Evolutionary conservation across 495 filamentous ascomycete genomes (phyloP), one percentile per base, ranked within the genome.

Genomic region (Annulohypoxylon stygium): DNA sequence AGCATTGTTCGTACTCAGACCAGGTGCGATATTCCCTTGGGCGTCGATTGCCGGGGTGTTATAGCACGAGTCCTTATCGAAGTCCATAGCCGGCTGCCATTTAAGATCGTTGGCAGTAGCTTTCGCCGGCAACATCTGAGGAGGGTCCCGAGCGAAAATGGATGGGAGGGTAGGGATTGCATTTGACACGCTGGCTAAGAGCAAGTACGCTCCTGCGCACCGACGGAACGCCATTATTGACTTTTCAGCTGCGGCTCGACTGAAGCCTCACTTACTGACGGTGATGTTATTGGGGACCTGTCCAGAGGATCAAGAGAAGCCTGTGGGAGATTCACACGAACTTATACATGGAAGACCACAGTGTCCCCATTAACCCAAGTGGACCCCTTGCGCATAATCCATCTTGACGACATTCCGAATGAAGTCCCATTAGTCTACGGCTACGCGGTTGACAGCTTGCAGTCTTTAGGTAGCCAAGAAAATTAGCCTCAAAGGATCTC

Each of bases 61-160:
- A 69, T 80, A 80, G 67, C 78, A 80, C 20, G 69, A 64, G 67
- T 80, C 76, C 10, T 61, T 78, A 68, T 80, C 78, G 59, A 75
- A 80, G 71, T 78, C 78, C 61, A 80, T 71, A 6, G 76, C 71
- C 26, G 71, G 60, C 34, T 60, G 63, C 50, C 50, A 65, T 11
- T 65, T 65, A 10, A 57, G 51, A 16, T 20, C 43, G 8, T 9
- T 47, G 16, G 43, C 43, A 20, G 43, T 47, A 1, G 43, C 43
- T 47, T 47, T 47, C 43, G 43, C 43, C 4, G 43, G 43, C 18
- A 47, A 2, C 43, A 47, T 47, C 43, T 47, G 11, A 47, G 43
- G 43, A 9, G 43, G 43, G n/a, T 47, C 43, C 43, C 43, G n/a
- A 9, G 43, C n/a, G 43, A 47, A 20, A 12, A 47, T 47, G 16